A percentile compares a stretch with the other conserved stretches of the same genome.
These are phyloP conservation scores for Lipomyces anomalus DNA, from an alignment of 805 yeast species.

Conservation along the genomic window DNA sequence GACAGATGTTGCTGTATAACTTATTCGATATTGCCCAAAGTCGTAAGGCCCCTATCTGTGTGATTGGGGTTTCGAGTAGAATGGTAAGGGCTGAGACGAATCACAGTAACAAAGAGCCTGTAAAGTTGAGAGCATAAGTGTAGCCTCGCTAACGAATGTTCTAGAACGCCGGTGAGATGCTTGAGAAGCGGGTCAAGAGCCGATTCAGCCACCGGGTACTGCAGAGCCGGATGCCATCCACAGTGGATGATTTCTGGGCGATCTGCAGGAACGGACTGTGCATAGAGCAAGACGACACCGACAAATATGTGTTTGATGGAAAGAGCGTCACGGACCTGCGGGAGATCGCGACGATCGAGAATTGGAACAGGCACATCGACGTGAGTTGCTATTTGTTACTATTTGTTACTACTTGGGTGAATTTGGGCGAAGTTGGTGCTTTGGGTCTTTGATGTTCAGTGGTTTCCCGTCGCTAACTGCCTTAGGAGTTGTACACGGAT, in stretches of 20 bases:
- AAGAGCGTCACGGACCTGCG: neutral
- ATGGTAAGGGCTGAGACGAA: slow-evolving; percentile 31
- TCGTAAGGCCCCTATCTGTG: slow-evolving; percentile 60
- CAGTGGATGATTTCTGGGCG: slow-evolving; percentile 46
- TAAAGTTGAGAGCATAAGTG: neutral
- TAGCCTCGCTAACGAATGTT: neutral
- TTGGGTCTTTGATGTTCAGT: too few species aligned
- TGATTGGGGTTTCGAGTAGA: slow-evolving; percentile 72
- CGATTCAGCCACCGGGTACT: slow-evolving; percentile 79
- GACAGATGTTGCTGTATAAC: slow-evolving; percentile 82
- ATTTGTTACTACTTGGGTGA: too few species aligned
- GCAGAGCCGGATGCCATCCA: slow-evolving; percentile 47
- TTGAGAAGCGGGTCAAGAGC: slow-evolving; percentile 88
- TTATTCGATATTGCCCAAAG: slow-evolving; percentile 80
- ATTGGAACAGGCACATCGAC: neutral
- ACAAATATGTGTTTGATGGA: neutral
- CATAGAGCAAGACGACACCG: slow-evolving; percentile 25
- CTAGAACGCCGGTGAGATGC: slow-evolving; percentile 60
- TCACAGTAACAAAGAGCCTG: neutral
- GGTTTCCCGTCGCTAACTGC: too few species aligned
- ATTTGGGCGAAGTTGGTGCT: too few species aligned
- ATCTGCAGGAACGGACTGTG: slow-evolving; percentile 42
- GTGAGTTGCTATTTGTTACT: neutral
- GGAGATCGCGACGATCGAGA: neutral
- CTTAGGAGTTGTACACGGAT: neutral